Evolutionary conservation across 495 filamentous ascomycete species (phyloP).

Genomic region (Hamigera avellanea): DNA sequence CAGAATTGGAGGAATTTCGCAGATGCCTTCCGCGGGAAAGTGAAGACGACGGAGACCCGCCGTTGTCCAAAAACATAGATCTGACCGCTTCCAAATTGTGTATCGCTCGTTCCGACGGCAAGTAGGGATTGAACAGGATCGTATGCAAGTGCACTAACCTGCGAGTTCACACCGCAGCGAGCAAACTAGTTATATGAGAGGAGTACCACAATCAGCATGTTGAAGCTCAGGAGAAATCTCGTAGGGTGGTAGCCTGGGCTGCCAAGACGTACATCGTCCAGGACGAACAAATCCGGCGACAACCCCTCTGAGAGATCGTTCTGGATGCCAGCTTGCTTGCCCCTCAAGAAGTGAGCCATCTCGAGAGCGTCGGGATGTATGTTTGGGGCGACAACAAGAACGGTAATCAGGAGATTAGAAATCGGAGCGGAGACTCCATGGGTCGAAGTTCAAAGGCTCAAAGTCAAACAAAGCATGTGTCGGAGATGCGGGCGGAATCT

Average conservation of each 20-base stretch:
- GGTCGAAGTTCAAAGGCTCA: too few relatives aligned
- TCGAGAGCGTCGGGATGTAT: slow-evolving; percentile 3
- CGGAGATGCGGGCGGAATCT: too few relatives aligned
- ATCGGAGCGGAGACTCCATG: slow-evolving; percentile 2
- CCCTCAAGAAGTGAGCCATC: slow-evolving; percentile 80
- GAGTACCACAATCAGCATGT: not conserved
- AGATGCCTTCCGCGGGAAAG: slow-evolving; percentile 52
- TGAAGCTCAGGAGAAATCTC: slow-evolving; percentile 6
- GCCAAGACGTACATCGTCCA: slow-evolving; percentile 57
- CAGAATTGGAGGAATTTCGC: slow-evolving; percentile 64
- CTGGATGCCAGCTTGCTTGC: slow-evolving; percentile 86
- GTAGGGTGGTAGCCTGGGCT: too few relatives aligned
- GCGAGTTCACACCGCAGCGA: slow-evolving; percentile 80
- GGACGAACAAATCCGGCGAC: slow-evolving; percentile 57
- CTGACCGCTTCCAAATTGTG: slow-evolving; percentile 62
- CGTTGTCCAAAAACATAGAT: slow-evolving; percentile 87
- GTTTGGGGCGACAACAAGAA: not conserved
- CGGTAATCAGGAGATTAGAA: slow-evolving; percentile 3
- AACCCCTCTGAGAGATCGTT: slow-evolving; percentile 79
- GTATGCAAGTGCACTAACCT: slow-evolving; percentile 73
- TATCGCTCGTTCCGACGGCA: slow-evolving; percentile 81
- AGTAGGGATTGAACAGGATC: slow-evolving; percentile 89
- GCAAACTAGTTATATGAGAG: slow-evolving; percentile 49
- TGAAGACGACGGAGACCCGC: slow-evolving; percentile 60
- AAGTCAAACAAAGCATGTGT: not conserved